Evolutionary conservation across 306 rosid genomes (phyloP), one percentile per base, ranked within the genome.

Genomic region (Begonia loranthoides): DNA sequence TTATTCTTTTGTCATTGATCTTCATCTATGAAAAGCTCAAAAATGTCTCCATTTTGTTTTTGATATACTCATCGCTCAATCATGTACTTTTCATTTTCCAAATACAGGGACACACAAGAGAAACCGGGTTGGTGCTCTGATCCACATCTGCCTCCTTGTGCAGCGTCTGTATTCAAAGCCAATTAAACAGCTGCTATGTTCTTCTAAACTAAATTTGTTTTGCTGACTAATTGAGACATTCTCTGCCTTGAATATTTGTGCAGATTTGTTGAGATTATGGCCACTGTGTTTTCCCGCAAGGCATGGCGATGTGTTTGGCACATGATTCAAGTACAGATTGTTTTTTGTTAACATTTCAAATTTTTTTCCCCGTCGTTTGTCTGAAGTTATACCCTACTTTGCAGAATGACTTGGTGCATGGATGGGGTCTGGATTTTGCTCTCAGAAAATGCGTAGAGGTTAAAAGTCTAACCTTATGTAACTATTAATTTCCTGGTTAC

Each of bases 261-360:
- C 77, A 88, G 97, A 54, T 89, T 89, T 75, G 94, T 89, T 46
- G 97, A 89, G 73, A 89, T 89, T 60, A 89, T 89, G 97, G 95
- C 97, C 9, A 79, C 97, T 49, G 95, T 89, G 34, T 84, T 89
- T 59, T 77, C 97, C n/a, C 77, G 73, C 49, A 76, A 77, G 51
- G 89, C 94, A 54, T 89, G 95, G 95, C 95, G 87, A 38, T 89
- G 97, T 46, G 84, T 82, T 61, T 89, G 97, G 97, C 78, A 89
- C 49, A 63, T 89, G 94, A 89, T 89, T 71, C 97, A 89, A 81
- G 97, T 78, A 61, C 47, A 38, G 56, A 53, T 17, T 36, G 43
- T 43, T 19, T 53, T 17, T 38, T 34, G 43, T 44, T 17, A 50
- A 51, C 3, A 28, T 28, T 28, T 0, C 36, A 4, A 12, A 9